phyloP scores from a whole-genome alignment of 768 basidiomycete species.

The Floccularia luteovirens region DNA sequence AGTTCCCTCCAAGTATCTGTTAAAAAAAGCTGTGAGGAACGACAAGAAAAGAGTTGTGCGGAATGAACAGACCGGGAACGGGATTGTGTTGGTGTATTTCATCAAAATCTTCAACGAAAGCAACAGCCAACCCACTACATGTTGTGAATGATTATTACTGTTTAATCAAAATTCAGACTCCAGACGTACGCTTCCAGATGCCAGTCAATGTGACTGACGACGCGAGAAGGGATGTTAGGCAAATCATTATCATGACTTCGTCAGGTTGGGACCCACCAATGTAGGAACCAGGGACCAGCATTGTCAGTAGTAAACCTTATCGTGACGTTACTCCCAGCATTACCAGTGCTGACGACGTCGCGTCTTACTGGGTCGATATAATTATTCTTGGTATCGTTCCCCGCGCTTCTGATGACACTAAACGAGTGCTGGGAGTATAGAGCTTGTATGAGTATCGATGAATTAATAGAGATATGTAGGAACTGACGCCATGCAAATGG shows the following conservation, averaged over 20 bases:
- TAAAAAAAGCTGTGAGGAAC: background rate
- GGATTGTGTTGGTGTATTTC: constrained; percentile 5
- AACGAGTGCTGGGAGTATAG: constrained; percentile 28
- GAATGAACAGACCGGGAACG: constrained; percentile 8
- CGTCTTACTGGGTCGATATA: constrained; percentile 31
- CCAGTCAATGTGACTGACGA: constrained; percentile 42
- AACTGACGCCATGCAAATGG: constrained; percentile 27
- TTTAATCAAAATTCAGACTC: background rate
- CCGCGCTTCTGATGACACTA: constrained; percentile 34
- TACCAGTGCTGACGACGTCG: constrained; percentile 26
- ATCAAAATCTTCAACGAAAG: constrained; percentile 27
- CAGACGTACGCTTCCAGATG: constrained; percentile 31
- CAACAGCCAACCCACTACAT: constrained; percentile 28
- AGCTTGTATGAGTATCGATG: background rate
- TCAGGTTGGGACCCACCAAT: constrained; percentile 24
- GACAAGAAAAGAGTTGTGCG: background rate
- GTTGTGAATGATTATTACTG: background rate
- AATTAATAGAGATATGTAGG: background rate
- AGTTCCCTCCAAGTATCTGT: constrained; percentile 24
- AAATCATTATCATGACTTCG: background rate
- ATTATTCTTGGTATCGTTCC: constrained; percentile 23
- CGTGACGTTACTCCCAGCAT: constrained; percentile 26
- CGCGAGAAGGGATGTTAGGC: background rate
- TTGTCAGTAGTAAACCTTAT: constrained; percentile 47
- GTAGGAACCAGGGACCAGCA: constrained; percentile 43